phyloP scores from a whole-genome alignment of 345 rosid genomes.

The Gossypium herbaceum region DNA sequence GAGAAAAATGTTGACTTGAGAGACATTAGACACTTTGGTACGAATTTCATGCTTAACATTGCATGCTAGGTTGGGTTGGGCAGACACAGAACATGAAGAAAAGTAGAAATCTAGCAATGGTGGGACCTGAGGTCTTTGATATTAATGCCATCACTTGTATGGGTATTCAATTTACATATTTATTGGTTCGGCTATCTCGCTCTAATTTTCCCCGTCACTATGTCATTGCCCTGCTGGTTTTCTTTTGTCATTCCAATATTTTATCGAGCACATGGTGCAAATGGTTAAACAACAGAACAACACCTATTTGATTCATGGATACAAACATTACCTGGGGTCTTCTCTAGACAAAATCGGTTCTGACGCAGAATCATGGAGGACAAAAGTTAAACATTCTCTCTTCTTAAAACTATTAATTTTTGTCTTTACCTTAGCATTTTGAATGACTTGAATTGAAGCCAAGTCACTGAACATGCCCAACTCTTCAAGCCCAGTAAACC shows the following conservation, averaged over 20 bases:
- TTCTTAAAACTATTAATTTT: too few relatives aligned
- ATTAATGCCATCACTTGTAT: background rate
- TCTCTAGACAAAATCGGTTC: too few relatives aligned
- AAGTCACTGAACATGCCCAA: too few relatives aligned
- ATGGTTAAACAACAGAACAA: too few relatives aligned
- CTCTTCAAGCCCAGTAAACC: too few relatives aligned
- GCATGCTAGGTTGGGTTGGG: background rate
- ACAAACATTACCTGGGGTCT: too few relatives aligned
- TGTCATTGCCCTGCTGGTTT: background rate
- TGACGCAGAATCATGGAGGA: too few relatives aligned
- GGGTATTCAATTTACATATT: background rate
- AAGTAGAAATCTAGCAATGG: background rate
- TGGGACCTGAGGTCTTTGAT: background rate
- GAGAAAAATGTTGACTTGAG: background rate
- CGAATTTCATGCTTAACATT: background rate
- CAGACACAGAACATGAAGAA: background rate
- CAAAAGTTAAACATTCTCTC: too few relatives aligned
- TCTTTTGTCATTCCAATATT: too few relatives aligned
- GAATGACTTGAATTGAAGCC: constrained; percentile 1
- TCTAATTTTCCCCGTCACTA: background rate
- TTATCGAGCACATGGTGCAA: too few relatives aligned
- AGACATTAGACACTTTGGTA: too few relatives aligned
- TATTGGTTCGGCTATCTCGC: background rate
- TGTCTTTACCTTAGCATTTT: background rate
- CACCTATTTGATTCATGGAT: too few relatives aligned